Base-by-base conservation (phyloP, 2,329 filamentous ascomycete species). In the Dactylellina haptotyla region DNA sequence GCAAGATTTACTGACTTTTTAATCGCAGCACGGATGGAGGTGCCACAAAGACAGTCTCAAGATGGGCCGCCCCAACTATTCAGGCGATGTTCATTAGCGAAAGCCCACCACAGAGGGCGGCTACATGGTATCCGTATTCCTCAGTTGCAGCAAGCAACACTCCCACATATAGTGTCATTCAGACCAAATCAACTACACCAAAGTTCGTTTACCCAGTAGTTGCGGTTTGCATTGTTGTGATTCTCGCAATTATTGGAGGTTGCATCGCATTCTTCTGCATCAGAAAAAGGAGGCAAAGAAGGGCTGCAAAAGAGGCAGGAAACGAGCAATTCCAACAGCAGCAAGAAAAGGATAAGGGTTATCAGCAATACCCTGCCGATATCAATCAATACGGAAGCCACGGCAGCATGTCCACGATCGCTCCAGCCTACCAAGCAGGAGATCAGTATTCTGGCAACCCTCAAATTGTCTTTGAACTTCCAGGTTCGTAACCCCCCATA, bases 51-150 rank as follows among this genome's bases (percentile, higher is more conserved):
- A 66, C 57, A 2, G 70, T 54, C 12, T 67, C 69, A 10, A 65
- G 43, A 69, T 77, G 76, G 75, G 63, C 62, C 16, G 69, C 74
- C 20, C 45, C 59, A 18, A 76, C 61, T 14, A 69, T 78, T 18
- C 51, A 61, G 10, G 48, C 41, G 23, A 71, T 78, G 12, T 76
- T 78, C 39, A 34, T 53, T 6, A 34, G 56, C 1, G 64, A 75
- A 26, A 50, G 9, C 3, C 70, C 63, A 8, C 63, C 70, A 20
- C 50, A 28, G 25, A 69, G 46, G 34, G 70, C 70, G 2, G 54
- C 43, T 4, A 75, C 56, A 8, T 75, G 58, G 53, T 75, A 75
- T 23, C 70, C 70, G 14, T 75, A 75, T 20, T n/a, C 56, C 6
- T 57, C 70, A 9, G 12, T n/a, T 10, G 23, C 70, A 23, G 39